These are phyloP conservation scores for Primulina tabacum DNA, from an alignment of 257 asterid species.

Conservation along the genomic window DNA sequence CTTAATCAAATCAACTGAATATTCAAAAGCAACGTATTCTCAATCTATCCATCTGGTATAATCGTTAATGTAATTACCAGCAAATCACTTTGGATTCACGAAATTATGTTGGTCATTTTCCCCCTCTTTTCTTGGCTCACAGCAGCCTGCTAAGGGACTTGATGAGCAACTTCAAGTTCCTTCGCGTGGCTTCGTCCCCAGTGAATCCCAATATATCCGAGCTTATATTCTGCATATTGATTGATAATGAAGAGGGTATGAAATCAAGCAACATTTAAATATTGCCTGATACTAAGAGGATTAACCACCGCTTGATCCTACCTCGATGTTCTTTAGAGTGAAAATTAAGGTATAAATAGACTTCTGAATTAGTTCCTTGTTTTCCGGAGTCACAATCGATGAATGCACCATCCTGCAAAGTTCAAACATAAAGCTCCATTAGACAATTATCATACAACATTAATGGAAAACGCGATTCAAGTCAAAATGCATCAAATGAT, in stretches of 20 bases:
- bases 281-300: constrained; percentile 14
- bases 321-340: constrained; percentile 94
- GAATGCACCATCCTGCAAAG: constrained; percentile 74
- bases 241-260: constrained; percentile 7
- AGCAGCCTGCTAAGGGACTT: constrained; percentile 86
- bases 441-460: constrained; percentile 18
- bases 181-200: constrained; percentile 88
- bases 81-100: not conserved
- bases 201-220: constrained; percentile 82
- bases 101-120: not conserved
- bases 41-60: not conserved
- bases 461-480: constrained; percentile 14
- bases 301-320: constrained; percentile 25
- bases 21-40: not conserved
- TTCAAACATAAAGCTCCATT: constrained; percentile 21
- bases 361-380: constrained; percentile 80
- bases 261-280: not conserved
- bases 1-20: not conserved
- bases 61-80: no score
- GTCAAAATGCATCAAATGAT: constrained; percentile 12
- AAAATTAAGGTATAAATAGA: constrained; percentile 77
- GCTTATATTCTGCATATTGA: constrained; percentile 69
- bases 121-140: constrained; percentile 29
- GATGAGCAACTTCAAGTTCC: constrained; percentile 75
- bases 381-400: constrained; percentile 83